Base-by-base conservation (phyloP, 177 flowering plant species). In the Tripterygium wilfordii region DNA sequence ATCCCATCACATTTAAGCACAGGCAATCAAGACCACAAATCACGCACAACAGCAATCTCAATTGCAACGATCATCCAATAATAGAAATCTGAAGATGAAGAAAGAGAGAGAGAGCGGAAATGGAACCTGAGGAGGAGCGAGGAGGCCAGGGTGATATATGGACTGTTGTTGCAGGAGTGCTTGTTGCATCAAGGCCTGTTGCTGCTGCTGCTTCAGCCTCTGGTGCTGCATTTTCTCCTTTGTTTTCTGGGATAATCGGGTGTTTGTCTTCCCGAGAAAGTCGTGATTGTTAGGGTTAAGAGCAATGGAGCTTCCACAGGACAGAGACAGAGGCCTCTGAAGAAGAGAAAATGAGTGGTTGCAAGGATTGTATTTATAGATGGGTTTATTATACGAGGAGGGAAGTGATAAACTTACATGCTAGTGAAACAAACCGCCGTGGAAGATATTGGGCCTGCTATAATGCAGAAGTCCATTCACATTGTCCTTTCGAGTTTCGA, bases 91-190 rank as follows among this genome's bases (percentile, higher is more conserved):
- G 18, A 13, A 3, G 23, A 14, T 20, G 16, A 32, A 4, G 14
- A 25, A 5, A 18, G 31, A 31, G 26, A 27, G 42, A 47, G 40
- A 35, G 31, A 18, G 26, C 25, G 37, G 22, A 28, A 32, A 16
- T 13, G 28, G 45, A 40, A 83, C 92, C 85, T 78, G 97, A 35
- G 97, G 90, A 63, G 95, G 76, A 58, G 96, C 89, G 36, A 90
- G 57, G 47, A 87, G 78, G 51, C 83, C 95, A 29, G 97, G 97
- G 51, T 86, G 95, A 56, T 83, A 86, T 40, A 86, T 77, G 15
- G 95, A 84, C 48, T 87, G 96, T 25, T 89, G 96, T 53, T 82
- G 95, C 27, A 82, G 84, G 19, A 84, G 76, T 43, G 92, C 87
- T 66, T 89, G 97, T 51, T 89, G 97, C 88, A 87, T 80, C 77